Evolutionary conservation across 768 basidiomycete species (phyloP).

Genomic region (Cytidiella melzeri): DNA sequence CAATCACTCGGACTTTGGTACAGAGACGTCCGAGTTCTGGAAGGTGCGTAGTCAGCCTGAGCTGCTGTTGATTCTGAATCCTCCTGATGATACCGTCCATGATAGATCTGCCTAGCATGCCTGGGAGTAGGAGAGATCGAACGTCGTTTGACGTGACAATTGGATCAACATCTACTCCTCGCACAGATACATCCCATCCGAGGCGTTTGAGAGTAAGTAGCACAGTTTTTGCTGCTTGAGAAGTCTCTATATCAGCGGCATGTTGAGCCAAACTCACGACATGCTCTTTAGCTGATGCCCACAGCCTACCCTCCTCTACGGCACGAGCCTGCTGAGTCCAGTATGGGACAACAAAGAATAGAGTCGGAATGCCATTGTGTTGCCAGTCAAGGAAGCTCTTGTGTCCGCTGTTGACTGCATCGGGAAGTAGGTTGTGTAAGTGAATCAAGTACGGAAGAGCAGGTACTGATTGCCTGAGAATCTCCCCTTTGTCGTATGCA

Average conservation of each 20-base stretch:
- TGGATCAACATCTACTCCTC: background rate
- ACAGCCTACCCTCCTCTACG: background rate
- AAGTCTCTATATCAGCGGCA: background rate
- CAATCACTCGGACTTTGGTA: background rate
- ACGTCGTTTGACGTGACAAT: background rate
- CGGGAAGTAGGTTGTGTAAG: background rate
- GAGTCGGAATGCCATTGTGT: background rate
- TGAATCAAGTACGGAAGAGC: background rate
- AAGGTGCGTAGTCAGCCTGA: background rate
- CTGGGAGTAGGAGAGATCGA: background rate
- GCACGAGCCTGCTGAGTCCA: background rate
- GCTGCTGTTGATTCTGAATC: background rate
- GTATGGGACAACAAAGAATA: background rate
- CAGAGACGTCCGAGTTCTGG: background rate
- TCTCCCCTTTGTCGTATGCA: background rate
- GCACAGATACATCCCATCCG: background rate
- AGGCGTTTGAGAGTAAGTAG: background rate
- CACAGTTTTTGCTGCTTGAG: background rate
- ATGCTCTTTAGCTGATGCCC: background rate
- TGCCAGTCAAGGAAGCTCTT: background rate
- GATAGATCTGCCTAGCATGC: background rate
- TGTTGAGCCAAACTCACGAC: background rate
- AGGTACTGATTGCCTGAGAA: background rate
- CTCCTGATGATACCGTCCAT: background rate
- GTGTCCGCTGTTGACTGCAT: background rate